Evolutionary conservation across 208 protist species (phyloP).

Genomic region (Leishmania tropica): DNA sequence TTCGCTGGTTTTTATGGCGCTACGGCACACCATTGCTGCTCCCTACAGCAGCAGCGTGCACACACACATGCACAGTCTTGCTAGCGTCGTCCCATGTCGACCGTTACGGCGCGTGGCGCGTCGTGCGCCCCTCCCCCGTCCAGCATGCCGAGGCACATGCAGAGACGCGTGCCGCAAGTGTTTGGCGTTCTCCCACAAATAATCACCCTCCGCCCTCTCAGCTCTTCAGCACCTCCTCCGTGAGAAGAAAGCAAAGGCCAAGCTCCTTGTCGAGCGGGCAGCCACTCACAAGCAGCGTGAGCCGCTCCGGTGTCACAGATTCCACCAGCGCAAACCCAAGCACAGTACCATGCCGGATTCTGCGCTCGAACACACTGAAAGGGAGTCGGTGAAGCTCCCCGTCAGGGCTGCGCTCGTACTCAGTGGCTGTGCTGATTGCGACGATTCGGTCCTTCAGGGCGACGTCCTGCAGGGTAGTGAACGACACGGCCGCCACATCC

Average conservation of each 20-base stretch:
- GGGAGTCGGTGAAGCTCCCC: constrained; percentile 51
- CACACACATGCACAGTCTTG: not conserved
- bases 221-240: constrained; percentile 36
- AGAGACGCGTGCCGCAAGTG: not conserved
- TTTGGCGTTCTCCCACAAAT: not conserved
- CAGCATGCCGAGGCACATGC: not conserved
- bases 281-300: constrained; percentile 55
- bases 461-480: constrained; percentile 50
- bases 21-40: not conserved
- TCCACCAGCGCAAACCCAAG: constrained; percentile 71
- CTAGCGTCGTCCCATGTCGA: not conserved
- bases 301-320: constrained; percentile 33
- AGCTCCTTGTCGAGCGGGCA: constrained; percentile 40
- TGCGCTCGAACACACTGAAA: constrained; percentile 49
- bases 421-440: constrained; percentile 56
- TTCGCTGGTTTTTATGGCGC: not conserved
- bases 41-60: not conserved
- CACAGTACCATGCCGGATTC: constrained; percentile 36
- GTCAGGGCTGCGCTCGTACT: constrained; percentile 48
- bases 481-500: constrained; percentile 45
- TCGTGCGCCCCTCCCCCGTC: not conserved
- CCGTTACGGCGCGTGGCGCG: not conserved
- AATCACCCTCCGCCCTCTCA: not conserved
- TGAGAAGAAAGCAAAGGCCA: constrained; percentile 64
- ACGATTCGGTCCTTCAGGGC: constrained; percentile 62